Evolutionary conservation across 2,329 filamentous ascomycete genomes (phyloP), one percentile per base, ranked within the genome.

Genomic region (Thermothelomyces thermophilus): DNA sequence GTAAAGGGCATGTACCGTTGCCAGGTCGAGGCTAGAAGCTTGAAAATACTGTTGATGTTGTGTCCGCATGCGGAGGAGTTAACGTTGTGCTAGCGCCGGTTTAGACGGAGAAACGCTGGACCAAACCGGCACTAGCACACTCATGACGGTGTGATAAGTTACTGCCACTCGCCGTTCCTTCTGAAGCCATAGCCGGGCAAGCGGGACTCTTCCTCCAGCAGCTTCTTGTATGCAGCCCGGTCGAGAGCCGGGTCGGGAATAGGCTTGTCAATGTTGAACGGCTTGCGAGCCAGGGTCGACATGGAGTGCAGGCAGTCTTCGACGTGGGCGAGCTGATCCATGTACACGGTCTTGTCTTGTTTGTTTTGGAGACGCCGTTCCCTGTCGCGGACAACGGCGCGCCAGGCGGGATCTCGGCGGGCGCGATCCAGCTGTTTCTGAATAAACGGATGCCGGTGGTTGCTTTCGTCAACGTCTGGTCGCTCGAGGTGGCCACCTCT

Each of bases 201-300:
- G 7, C 10, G 43, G 9, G 8, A 2, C 2, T 16, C 4, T n/a
- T 30, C 2, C 5, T 28, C 9, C n/a, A 13, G 1, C 14, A 42
- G 19, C 2, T 13, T 13, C 9, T 41, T 24, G 22, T 43, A 48
- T 16, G 11, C 37, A n/a, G 40, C 9, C 19, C 6, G 3, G 16
- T 56, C 16, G 2, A 50, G 5, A 4, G 10, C 13, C 26, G 46
- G 42, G 34, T 56, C 42, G 2, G 41, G 49, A 7, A 48, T 7
- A 1, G 51, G 51, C 31, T 49, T 11, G 44, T 56, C 54, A 2
- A 46, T 31, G 37, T 52, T 50, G 34, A 54, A 52, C 0, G 46
- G 43, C 8, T 14, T 19, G 10, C 20, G 13, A 11, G 9, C 26
- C 14, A 39, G 41, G 0, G 51, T 56, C 19, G 22, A 14, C 22